Evolutionary conservation across 108 stramenopile species (phyloP).

Genomic region (Cyclotella choctawhatcheeana): DNA sequence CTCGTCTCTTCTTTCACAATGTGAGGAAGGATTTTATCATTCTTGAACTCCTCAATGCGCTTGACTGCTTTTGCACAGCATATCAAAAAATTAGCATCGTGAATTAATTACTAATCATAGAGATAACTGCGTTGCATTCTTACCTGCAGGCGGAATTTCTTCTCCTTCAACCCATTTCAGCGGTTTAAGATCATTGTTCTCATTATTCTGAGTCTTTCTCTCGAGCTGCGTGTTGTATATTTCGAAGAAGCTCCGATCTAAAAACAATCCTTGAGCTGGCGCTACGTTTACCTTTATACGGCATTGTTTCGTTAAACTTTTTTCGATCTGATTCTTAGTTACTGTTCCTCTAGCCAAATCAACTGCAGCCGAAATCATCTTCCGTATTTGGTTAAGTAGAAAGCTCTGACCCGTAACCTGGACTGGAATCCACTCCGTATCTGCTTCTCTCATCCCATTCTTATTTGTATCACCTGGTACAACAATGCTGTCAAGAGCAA

Average conservation of each 20-base stretch:
- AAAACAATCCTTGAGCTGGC: slow-evolving; percentile 86
- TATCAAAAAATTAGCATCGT: not conserved
- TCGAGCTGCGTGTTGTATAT: slow-evolving; percentile 71
- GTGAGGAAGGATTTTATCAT: slow-evolving; percentile 72
- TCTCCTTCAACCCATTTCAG: slow-evolving; percentile 55
- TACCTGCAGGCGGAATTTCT: slow-evolving; percentile 13
- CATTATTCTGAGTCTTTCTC: slow-evolving; percentile 40
- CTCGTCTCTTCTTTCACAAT: slow-evolving; percentile 79
- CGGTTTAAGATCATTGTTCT: slow-evolving; percentile 34
- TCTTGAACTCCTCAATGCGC: slow-evolving; percentile 79
- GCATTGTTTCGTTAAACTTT: slow-evolving; percentile 48
- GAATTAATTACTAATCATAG: not conserved
- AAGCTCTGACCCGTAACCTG: slow-evolving; percentile 94
- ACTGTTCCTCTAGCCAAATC: slow-evolving; percentile 82
- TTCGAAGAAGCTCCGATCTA: slow-evolving; percentile 87
- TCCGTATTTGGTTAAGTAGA: slow-evolving; percentile 97
- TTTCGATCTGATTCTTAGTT: slow-evolving; percentile 50
- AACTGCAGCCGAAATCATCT: slow-evolving; percentile 92
- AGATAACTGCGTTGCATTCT: not conserved
- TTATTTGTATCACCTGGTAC: slow-evolving; percentile 64
- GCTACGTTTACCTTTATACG: slow-evolving; percentile 67
- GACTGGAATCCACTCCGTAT: slow-evolving; percentile 46
- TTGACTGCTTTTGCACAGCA: slow-evolving; percentile 39
- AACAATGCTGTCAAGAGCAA: slow-evolving; percentile 73
- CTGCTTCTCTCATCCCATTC: slow-evolving; percentile 5